A percentile compares a stretch with the other conserved stretches of the same genome.
Conservation (phyloP, 108 stramenopile genomes). For the Cyclotella cryptica region DNA sequence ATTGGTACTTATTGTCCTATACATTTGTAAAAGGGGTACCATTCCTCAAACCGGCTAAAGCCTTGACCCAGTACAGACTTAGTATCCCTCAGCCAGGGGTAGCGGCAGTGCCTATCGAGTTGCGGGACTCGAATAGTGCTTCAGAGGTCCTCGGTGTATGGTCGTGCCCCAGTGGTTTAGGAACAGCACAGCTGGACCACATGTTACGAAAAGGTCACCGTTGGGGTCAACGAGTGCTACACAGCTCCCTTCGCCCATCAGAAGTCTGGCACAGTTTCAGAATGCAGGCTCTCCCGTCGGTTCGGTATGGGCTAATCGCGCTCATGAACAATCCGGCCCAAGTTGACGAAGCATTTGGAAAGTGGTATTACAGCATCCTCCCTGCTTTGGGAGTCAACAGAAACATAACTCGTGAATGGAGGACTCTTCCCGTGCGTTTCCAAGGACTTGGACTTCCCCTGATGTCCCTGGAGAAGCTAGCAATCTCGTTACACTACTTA, state of each 20-base stretch:
- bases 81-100: background rate
- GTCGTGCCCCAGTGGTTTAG: background rate
- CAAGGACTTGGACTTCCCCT: slow-evolving; percentile 5
- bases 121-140: background rate
- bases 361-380: background rate
- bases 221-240: background rate
- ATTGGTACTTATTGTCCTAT: background rate
- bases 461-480: slow-evolving; percentile 3
- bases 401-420: slow-evolving; percentile 8
- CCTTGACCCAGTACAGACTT: too few relatives aligned
- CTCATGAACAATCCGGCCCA: background rate
- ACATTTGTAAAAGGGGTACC: too few relatives aligned
- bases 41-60: background rate
- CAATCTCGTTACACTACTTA: background rate
- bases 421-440: background rate
- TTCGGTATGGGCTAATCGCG: background rate
- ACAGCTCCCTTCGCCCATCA: too few relatives aligned
- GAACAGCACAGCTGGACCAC: background rate
- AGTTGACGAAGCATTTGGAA: background rate
- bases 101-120: background rate
- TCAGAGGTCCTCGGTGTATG: background rate
- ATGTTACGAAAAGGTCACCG: background rate
- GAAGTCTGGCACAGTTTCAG: too few relatives aligned
- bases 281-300: too few relatives aligned
- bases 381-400: background rate